Base-by-base conservation (phyloP, 306 rosid species). In the Sphenostylis stenocarpa region DNA sequence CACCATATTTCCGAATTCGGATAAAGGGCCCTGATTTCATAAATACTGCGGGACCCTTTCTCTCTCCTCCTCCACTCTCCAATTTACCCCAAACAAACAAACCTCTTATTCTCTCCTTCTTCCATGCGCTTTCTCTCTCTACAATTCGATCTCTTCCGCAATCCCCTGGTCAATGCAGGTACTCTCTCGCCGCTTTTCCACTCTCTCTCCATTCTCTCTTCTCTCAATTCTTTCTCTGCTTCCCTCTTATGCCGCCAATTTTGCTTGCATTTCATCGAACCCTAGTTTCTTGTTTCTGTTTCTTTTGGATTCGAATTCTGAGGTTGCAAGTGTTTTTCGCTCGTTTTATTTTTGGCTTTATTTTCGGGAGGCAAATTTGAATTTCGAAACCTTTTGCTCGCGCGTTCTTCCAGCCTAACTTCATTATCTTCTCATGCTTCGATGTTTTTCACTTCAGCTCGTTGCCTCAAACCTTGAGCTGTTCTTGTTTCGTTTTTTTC, bases 161-260 rank as follows among this genome's bases (percentile, higher is more conserved):
- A 85, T 87, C 82, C 77, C 0, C 58, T 65, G 39, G 79, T 88
- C 92, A 91, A 91, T 90, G 96, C 92, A 67, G 96, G 90, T 88
- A 78, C 47, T 78, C 57, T 11, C 66, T 31, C 76, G 41, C 82
- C 72, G 43, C 77, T 15, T 55, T 66, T 66, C 11, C 44, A 67
- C 77, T 39, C 31, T 49, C 14, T 73, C 31, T 23, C 55, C 82
- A 48, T 67, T 73, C 58, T 13, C 11, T 4, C 36, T 6, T 29
- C 60, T 56, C 62, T 56, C 58, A 63, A 79, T 51, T 80, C 72
- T 64, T 47, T 33, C 7, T 41, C 2, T 58, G 4, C 64, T 60
- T 80, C 41, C 12, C 78, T 23, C 72, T 38, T 41, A 76, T 3
- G 3, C 10, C 4, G 24, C 1, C 33, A n/a, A 19, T 72, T 20